phyloP scores from a whole-genome alignment of 345 rosid genomes.

The Eucalyptus erythrocorys region DNA sequence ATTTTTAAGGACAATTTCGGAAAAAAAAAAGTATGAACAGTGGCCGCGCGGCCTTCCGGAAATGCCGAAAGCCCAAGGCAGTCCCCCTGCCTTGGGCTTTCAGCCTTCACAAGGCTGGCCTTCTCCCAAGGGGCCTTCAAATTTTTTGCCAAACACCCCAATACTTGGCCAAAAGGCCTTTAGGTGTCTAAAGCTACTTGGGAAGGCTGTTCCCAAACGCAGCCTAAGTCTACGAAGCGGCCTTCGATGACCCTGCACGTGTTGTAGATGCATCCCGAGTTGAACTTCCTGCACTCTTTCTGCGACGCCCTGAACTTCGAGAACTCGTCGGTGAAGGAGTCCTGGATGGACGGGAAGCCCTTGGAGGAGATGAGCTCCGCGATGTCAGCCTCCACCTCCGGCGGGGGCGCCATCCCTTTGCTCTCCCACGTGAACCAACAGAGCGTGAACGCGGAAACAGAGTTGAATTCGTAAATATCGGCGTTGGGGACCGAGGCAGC shows the following conservation, averaged over 20 bases:
- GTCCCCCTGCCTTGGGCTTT: no score
- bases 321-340: conserved; percentile 26
- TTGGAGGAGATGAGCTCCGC: background rate
- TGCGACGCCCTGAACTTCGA: background rate
- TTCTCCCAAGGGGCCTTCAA: no score
- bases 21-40: no score
- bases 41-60: no score
- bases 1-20: no score
- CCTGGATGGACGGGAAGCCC: background rate
- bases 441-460: background rate
- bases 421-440: background rate
- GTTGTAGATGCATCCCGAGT: background rate
- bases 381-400: background rate
- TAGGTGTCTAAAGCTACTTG: no score
- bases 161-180: no score
- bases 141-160: no score
- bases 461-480: background rate
- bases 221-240: background rate
- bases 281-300: background rate
- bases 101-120: no score
- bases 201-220: no score
- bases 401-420: background rate
- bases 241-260: background rate
- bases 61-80: no score
- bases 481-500: background rate